Conservation (phyloP, 1,139 yeast genomes). For the Candida glucosophila region DNA sequence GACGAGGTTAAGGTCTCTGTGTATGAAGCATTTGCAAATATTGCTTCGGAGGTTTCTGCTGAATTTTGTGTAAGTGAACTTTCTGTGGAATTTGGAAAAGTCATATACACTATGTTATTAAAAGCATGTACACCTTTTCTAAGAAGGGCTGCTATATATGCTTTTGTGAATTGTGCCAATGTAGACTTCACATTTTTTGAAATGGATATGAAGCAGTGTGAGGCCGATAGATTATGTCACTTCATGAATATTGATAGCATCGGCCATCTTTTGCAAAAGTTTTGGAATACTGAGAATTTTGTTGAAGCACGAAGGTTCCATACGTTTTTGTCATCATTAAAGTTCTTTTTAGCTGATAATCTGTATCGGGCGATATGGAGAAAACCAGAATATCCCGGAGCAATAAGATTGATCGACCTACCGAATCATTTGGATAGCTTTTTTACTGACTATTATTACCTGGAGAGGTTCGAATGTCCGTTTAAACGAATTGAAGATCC, state of each 20-base stretch:
- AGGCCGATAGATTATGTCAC: slow-evolving; percentile 49
- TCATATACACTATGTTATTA: slow-evolving; percentile 46
- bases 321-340: slow-evolving; percentile 10
- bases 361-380: too few species aligned
- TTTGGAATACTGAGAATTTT: slow-evolving; percentile 6
- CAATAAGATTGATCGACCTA: slow-evolving; percentile 46
- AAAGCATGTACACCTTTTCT: slow-evolving; percentile 59
- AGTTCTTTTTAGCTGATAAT: too few species aligned
- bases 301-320: slow-evolving; percentile 12
- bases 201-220: slow-evolving; percentile 17
- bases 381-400: slow-evolving; percentile 58
- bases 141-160: slow-evolving; percentile 56
- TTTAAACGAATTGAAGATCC: slow-evolving; percentile 55
- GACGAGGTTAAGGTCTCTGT: slow-evolving; percentile 9
- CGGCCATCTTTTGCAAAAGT: slow-evolving; percentile 9
- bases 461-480: slow-evolving; percentile 33
- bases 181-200: slow-evolving; percentile 35
- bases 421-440: slow-evolving; percentile 68
- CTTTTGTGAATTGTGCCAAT: slow-evolving; percentile 50
- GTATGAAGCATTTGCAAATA: slow-evolving; percentile 8
- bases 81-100: slow-evolving; percentile 18
- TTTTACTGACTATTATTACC: slow-evolving; percentile 50
- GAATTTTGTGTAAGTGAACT: slow-evolving; percentile 6
- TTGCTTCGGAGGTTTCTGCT: slow-evolving; percentile 7
- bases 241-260: slow-evolving; percentile 43